A percentile compares a stretch with the other conserved stretches of the same genome.
These are phyloP conservation scores for Smallanthus sonchifolius DNA, from an alignment of 129 eudicot species.

Conservation along the genomic window DNA sequence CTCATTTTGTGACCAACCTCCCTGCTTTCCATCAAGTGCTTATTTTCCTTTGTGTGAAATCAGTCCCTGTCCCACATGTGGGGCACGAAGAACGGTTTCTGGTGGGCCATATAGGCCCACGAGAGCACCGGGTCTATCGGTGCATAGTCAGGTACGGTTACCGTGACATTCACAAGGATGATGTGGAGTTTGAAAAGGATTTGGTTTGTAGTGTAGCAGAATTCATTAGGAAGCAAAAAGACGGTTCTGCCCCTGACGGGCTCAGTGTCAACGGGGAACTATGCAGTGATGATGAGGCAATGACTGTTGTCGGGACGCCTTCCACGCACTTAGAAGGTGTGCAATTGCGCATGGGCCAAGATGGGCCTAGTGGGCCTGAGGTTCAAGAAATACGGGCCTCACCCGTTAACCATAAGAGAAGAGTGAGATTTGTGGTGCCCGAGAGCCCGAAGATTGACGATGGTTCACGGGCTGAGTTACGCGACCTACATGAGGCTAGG, in stretches of 20 bases:
- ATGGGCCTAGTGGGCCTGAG: slow-evolving; percentile 20
- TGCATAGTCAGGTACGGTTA: slow-evolving; percentile 95
- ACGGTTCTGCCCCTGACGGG: slow-evolving; percentile 12
- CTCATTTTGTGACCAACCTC: slow-evolving; percentile 89
- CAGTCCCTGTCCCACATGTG: slow-evolving; percentile 85
- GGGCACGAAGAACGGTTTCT: slow-evolving; percentile 78
- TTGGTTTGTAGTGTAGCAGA: slow-evolving; percentile 83
- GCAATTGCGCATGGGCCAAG: slow-evolving; percentile 21
- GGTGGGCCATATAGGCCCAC: slow-evolving; percentile 85
- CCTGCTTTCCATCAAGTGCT: slow-evolving; percentile 96
- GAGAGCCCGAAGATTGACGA: slow-evolving; percentile 58
- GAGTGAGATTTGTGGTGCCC: slow-evolving; percentile 74
- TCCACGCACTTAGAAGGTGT: slow-evolving; percentile 49
- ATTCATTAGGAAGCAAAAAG: slow-evolving; percentile 57
- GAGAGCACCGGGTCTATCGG: slow-evolving; percentile 66
- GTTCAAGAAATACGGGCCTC: slow-evolving; percentile 31
- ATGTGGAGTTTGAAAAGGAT: slow-evolving; percentile 75
- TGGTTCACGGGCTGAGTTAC: slow-evolving; percentile 46
- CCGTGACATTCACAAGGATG: slow-evolving; percentile 86
- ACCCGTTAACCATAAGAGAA: slow-evolving; percentile 34
- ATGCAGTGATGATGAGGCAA: slow-evolving; percentile 32
- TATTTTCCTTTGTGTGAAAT: slow-evolving; percentile 78
- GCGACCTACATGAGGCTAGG: slow-evolving; percentile 72
- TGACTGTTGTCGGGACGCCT: slow-evolving; percentile 65
- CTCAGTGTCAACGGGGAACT: neutral